Base-by-base conservation (phyloP, 805 yeast genomes). In the Barnettozyma populi region DNA sequence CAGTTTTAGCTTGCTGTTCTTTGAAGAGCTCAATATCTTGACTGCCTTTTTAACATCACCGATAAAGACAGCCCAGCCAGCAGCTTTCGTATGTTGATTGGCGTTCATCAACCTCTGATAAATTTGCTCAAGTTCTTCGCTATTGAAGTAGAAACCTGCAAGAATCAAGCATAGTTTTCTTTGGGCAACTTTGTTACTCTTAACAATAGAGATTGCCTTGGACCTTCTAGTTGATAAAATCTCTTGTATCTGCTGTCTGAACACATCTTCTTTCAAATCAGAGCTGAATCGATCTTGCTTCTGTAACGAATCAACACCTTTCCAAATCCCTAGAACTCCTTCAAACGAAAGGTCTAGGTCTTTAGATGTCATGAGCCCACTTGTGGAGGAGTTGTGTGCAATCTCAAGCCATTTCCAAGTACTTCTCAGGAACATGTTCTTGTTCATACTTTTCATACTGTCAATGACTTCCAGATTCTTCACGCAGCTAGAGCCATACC, bases 31-130 rank as follows among this genome's bases (percentile, higher is more conserved):
- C 46, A 92, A 69, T n/a, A 89, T 84, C 38, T 79, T 80, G 4
- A 90, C 86, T 0, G 97, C 96, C 43, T 81, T 75, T 2, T 78
- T 75, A 2, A 92, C 86, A 63, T 90, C 87, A 7, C 96, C 97
- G 61, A 88, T 92, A 64, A 92, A 92, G 0, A 90, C 90, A 0
- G 97, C 97, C 95, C 96, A 88, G 0, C 95, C 98, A 1, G 97
- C 99, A 1, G 99, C 98, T 61, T 92, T 83, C 52, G 90, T 96
- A 52, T 76, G 77, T 50, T 78, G 76, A 0, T 86, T 90, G 14
- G 69, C 64, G 0, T 68, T 64, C 20, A 83, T 78, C 36, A 92
- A 71, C 36, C 72, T 70, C 20, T 68, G 66, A 36, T 86, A 74
- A 52, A 84, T 81, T 36, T 76, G 80, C 54, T 90, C 95, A 52